These are phyloP conservation scores for Sparassis latifolia DNA, from an alignment of 1,284 basidiomycete genomes.

Conservation along the genomic window DNA sequence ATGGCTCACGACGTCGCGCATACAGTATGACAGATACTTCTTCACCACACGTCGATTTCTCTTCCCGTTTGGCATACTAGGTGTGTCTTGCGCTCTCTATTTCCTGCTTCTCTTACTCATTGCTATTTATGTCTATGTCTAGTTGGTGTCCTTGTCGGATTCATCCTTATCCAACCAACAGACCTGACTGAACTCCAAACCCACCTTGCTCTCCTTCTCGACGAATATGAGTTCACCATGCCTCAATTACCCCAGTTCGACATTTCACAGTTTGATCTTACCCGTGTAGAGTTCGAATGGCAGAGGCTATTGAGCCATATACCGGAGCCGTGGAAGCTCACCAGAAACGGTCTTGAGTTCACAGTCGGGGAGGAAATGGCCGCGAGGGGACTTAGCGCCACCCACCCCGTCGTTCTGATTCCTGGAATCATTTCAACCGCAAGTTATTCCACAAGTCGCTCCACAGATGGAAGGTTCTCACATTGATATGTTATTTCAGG, in stretches of 20 bases:
- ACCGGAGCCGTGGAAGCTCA: slow-evolving; percentile 76
- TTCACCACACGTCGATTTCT: slow-evolving; percentile 34
- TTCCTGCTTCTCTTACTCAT: background rate
- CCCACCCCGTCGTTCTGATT: slow-evolving; percentile 75
- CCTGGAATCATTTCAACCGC: slow-evolving; percentile 79
- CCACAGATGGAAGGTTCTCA: background rate
- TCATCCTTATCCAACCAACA: slow-evolving; percentile 52
- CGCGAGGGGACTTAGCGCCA: slow-evolving; percentile 59
- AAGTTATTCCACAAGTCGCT: slow-evolving; percentile 15
- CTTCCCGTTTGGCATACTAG: slow-evolving; percentile 41
- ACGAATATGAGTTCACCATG: slow-evolving; percentile 45
- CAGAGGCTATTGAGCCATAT: slow-evolving; percentile 53
- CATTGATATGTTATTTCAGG: slow-evolving; percentile 31
- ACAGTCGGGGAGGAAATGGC: slow-evolving; percentile 72
- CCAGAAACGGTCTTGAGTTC: slow-evolving; percentile 80
- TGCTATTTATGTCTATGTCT: background rate
- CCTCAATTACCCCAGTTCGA: slow-evolving; percentile 51
- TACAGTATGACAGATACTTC: slow-evolving; percentile 9
- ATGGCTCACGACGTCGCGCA: too few relatives aligned
- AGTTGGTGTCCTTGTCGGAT: slow-evolving; percentile 63
- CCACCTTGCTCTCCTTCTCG: slow-evolving; percentile 32
- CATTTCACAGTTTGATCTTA: slow-evolving; percentile 51
- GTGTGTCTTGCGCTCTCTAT: slow-evolving; percentile 24
- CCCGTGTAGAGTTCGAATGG: slow-evolving; percentile 66
- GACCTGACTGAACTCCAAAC: slow-evolving; percentile 46